These are phyloP conservation scores for Pseudoperonospora humuli DNA, from an alignment of 352 stramenopile species.

Conservation along the genomic window DNA sequence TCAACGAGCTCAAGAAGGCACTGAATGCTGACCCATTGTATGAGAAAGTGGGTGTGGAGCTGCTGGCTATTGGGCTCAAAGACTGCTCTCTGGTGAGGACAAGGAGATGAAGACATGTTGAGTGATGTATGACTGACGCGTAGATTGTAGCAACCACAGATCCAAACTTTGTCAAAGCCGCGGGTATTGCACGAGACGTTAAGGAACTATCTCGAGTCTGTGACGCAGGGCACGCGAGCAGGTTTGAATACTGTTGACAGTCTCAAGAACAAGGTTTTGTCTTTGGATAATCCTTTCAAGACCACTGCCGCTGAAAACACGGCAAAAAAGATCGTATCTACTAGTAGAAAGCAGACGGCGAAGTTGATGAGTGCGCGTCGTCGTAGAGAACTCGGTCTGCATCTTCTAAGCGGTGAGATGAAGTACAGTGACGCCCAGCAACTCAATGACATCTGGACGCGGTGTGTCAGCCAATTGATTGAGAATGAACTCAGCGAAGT, in stretches of 20 bases:
- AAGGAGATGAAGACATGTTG: background rate
- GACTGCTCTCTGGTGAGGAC: slow-evolving; percentile 55
- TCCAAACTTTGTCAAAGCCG: slow-evolving; percentile 16
- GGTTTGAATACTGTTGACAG: slow-evolving; percentile 28
- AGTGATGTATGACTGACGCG: slow-evolving; percentile 1
- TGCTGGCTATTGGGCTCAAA: slow-evolving; percentile 52
- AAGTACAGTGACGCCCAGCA: slow-evolving; percentile 50
- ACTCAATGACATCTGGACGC: slow-evolving; percentile 58
- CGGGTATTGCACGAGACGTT: slow-evolving; percentile 27
- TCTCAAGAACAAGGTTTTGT: slow-evolving; percentile 75
- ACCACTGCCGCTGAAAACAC: slow-evolving; percentile 23
- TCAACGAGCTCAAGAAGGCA: slow-evolving; percentile 5
- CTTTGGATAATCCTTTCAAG: slow-evolving; percentile 68
- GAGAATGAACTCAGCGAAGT: slow-evolving; percentile 30
- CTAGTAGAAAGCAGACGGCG: slow-evolving; percentile 36
- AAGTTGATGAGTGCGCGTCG: slow-evolving; percentile 59
- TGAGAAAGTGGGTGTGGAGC: slow-evolving; percentile 35
- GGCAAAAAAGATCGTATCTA: slow-evolving; percentile 17
- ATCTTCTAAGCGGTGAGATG: slow-evolving; percentile 42
- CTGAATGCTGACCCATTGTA: slow-evolving; percentile 40
- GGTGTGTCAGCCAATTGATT: slow-evolving; percentile 51
- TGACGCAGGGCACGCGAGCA: slow-evolving; percentile 15
- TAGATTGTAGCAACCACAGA: slow-evolving; percentile 21
- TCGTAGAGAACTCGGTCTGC: slow-evolving; percentile 43
- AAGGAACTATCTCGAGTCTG: slow-evolving; percentile 35